Percentiles rank a stretch among this genome's conserved stretches.
phyloP scores from a whole-genome alignment of 2,329 filamentous ascomycete genomes.

The Fusarium redolens region DNA sequence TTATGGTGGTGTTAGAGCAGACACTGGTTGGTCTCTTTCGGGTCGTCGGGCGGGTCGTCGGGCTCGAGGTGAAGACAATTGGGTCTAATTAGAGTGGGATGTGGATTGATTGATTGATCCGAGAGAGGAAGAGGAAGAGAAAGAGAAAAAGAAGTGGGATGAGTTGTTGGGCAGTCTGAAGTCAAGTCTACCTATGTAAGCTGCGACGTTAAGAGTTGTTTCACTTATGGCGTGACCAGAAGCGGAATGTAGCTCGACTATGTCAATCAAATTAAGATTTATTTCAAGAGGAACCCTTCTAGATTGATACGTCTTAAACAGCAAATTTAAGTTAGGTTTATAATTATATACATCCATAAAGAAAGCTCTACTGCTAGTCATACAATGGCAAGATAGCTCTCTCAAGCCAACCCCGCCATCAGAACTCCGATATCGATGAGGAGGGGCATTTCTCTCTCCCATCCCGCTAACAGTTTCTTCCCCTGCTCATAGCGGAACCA shows the following conservation, averaged over 20 bases:
- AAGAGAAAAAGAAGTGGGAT: constrained; percentile 33
- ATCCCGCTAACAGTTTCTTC: constrained; percentile 31
- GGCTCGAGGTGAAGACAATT: constrained; percentile 9
- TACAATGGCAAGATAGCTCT: not conserved
- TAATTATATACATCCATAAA: not conserved
- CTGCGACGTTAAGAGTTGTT: constrained; percentile 9
- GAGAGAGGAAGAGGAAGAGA: not conserved
- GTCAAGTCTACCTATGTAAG: not conserved
- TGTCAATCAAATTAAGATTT: not conserved
- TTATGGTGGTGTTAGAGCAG: not conserved
- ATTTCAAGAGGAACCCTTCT: too few species aligned
- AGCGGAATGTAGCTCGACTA: not conserved
- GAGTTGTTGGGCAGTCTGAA: not conserved
- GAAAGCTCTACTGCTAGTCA: not conserved
- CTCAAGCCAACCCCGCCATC: constrained; percentile 28
- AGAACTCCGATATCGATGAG: constrained; percentile 25
- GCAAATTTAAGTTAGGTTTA: not conserved
- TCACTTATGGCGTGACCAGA: constrained; percentile 7
- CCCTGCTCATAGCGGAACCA: constrained; percentile 8
- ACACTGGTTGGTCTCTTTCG: constrained; percentile 32
- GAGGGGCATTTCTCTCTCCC: constrained; percentile 32
- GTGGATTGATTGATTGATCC: constrained; percentile 23
- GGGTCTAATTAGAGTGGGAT: constrained; percentile 22
- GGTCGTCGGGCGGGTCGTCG: constrained; percentile 43
- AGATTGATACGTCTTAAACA: not conserved